Base-by-base conservation (phyloP, 2,329 filamentous ascomycete species). In the Pyricularia grisea region DNA sequence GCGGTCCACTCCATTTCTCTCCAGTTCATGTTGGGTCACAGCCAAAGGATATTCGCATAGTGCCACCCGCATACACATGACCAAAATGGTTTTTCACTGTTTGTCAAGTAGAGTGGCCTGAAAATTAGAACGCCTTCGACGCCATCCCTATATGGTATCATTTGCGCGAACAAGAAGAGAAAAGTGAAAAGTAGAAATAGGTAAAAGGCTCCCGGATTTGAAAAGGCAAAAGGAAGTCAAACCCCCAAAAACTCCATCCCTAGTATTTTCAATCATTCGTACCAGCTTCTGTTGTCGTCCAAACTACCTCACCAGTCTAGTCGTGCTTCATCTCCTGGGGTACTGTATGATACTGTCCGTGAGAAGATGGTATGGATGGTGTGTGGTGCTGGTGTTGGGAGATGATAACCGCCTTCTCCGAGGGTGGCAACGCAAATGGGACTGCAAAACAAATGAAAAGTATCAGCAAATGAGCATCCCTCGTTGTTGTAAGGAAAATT, bases 271-370 rank as follows among this genome's bases (percentile, higher is more conserved):
- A 27, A 14, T 27, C 58, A 61, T 28, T 27, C 58, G 23, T 23
- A 25, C 58, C 25, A 23, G 58, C 58, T 27, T 17, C 23, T 27
- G 36, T 50, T 31, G 11, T 42, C n/a, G 31, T 4, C 27, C 2
- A 68, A 31, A 10, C 12, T 1, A 7, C 27, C 5, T 10, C 60
- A 17, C 12, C 33, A 65, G 10, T 33, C 61, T 70, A 75, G 55
- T 75, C 74, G 28, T 74, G 69, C 60, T 75, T 74, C 1, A 70
- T 67, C 68, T 74, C 74, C 20, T 68, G 67, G 14, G 67, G 67
- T 28, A 64, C 58, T 27, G 67, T 30, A 28, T 68, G 67, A 33
- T 68, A 68, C 23, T 31, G 67, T 10, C 67, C 67, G n/a, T 61
- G 58, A 50, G 33, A 50, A 27, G 65, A n/a, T n/a, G n/a, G 31